phyloP scores from a whole-genome alignment of 768 basidiomycete genomes.

The Tulasnella sp. region DNA sequence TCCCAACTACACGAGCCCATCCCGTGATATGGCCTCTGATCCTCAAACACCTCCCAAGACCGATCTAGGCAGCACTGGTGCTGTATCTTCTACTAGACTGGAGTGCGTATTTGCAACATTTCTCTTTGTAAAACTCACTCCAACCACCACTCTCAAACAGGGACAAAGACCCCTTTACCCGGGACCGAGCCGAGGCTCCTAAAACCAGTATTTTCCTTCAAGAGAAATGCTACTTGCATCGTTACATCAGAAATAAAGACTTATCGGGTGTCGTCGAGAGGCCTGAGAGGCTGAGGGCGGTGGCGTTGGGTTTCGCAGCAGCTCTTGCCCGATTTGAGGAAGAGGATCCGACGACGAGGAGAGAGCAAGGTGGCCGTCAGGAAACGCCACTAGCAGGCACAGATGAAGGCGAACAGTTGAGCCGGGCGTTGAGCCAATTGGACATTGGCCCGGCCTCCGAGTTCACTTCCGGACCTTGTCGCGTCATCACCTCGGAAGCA shows the following conservation, averaged over 20 bases:
- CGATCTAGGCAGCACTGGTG: neutral
- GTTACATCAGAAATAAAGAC: slow-evolving; percentile 73
- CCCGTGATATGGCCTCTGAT: neutral
- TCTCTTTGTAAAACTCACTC: neutral
- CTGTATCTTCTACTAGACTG: neutral
- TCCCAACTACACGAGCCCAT: neutral
- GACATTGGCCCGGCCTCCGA: slow-evolving; percentile 7
- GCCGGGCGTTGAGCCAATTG: slow-evolving; percentile 18
- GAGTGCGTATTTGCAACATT: neutral
- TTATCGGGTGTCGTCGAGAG: slow-evolving; percentile 79
- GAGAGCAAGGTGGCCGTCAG: no score
- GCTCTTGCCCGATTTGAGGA: slow-evolving; percentile 48
- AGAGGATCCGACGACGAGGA: no score
- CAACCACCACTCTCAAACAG: slow-evolving; percentile 3
- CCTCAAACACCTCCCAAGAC: neutral
- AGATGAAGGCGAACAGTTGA: slow-evolving; percentile 17
- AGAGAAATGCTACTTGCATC: slow-evolving; percentile 67
- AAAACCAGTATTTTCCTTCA: slow-evolving; percentile 49
- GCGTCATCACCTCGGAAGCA: slow-evolving; percentile 6
- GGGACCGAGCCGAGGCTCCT: neutral
- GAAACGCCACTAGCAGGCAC: neutral
- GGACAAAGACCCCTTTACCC: neutral
- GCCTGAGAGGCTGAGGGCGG: slow-evolving; percentile 81
- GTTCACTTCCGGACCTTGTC: neutral
- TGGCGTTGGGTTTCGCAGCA: slow-evolving; percentile 75